Percentiles rank a stretch among this genome's conserved stretches.
These are phyloP conservation scores for Vinca minor DNA, from an alignment of 257 asterid genomes.

Conservation along the genomic window DNA sequence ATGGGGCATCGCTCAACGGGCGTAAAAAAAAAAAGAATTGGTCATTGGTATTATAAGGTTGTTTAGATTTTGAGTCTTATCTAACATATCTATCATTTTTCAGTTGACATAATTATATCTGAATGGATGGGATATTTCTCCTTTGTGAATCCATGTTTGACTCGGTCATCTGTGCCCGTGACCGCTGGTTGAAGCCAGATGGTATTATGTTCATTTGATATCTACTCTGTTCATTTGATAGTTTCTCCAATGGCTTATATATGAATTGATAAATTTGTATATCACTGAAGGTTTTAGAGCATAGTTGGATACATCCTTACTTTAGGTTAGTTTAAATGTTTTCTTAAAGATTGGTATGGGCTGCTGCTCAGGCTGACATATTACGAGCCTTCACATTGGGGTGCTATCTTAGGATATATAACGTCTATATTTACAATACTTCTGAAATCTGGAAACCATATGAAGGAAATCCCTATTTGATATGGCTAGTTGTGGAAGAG, in stretches of 20 bases:
- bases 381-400: background rate
- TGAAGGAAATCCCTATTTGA: background rate
- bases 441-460: background rate
- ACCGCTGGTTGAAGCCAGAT: constrained; percentile 78
- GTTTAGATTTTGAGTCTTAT: too few species aligned
- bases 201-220: constrained; percentile 59
- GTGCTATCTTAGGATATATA: background rate
- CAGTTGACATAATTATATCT: constrained; percentile 90
- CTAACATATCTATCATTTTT: constrained; percentile 12
- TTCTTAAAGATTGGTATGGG: too few species aligned
- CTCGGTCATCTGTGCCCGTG: constrained; percentile 87
- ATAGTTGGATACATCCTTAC: background rate
- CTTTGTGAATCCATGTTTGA: constrained; percentile 97
- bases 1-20: too few species aligned
- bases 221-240: background rate
- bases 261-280: background rate
- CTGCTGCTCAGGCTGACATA: background rate
- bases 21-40: too few species aligned
- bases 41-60: background rate
- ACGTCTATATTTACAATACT: background rate
- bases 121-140: constrained; percentile 99
- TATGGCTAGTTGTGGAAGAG: background rate
- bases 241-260: background rate
- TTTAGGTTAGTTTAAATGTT: too few species aligned
- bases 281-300: background rate